phyloP scores from a whole-genome alignment of 2,329 filamentous ascomycete species.

The Pezicula carpinea region DNA sequence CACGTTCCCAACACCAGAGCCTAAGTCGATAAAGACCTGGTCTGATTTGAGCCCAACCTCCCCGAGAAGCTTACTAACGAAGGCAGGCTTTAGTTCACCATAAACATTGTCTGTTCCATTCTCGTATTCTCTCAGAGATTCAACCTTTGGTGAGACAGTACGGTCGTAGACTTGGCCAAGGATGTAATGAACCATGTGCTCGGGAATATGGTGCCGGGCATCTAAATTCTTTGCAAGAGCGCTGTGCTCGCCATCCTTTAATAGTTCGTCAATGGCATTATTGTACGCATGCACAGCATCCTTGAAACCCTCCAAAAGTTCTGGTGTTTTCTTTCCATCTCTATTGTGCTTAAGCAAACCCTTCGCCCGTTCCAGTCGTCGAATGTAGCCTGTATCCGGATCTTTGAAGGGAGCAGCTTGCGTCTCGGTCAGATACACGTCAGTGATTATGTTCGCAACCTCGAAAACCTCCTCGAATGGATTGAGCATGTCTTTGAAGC shows the following conservation, averaged over 20 bases:
- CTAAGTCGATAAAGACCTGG: constrained; percentile 89
- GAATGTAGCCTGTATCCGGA: constrained; percentile 68
- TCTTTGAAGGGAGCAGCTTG: constrained; percentile 65
- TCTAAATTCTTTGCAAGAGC: constrained; percentile 70
- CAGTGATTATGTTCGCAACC: constrained; percentile 64
- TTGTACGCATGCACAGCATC: constrained; percentile 76
- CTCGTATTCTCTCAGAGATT: constrained; percentile 78
- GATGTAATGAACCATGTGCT: constrained; percentile 73
- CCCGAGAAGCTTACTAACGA: constrained; percentile 77
- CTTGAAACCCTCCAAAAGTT: constrained; percentile 64
- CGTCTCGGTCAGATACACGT: constrained; percentile 72
- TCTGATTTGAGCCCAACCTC: constrained; percentile 72
- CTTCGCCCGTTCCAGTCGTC: constrained; percentile 67
- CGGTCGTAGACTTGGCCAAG: constrained; percentile 86
- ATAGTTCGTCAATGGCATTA: constrained; percentile 54
- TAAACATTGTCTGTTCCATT: constrained; percentile 93
- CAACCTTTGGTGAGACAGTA: constrained; percentile 84
- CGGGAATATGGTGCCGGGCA: constrained; percentile 61
- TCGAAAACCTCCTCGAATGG: constrained; percentile 69
- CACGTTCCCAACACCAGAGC: constrained; percentile 94
- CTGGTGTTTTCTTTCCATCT: constrained; percentile 43
- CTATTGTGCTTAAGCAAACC: constrained; percentile 34
- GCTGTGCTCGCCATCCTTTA: constrained; percentile 52
- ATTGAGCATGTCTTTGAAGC: constrained; percentile 66
- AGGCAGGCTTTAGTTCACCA: constrained; percentile 82